Conservation (phyloP, 768 basidiomycete species). For the Imleria badia region DNA sequence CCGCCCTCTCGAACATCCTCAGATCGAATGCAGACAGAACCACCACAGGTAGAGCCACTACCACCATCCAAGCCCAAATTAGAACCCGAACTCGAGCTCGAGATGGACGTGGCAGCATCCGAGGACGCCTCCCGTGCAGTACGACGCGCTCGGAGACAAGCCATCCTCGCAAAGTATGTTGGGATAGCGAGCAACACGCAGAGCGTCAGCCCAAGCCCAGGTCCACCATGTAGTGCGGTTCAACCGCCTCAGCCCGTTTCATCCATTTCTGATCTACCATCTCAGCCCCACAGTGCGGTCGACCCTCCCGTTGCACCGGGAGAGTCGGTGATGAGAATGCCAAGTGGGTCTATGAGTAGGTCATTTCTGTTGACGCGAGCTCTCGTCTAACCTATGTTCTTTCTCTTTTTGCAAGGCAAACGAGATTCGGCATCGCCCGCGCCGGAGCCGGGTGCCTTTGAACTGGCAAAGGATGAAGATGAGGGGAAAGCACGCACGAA, state of each 20-base stretch:
- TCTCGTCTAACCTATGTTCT: neutral
- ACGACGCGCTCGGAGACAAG: conserved; percentile 68
- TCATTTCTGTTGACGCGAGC: neutral
- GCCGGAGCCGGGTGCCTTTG: conserved; percentile 59
- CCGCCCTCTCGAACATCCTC: conserved; percentile 28
- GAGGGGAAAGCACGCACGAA: conserved; percentile 47
- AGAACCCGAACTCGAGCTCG: conserved; percentile 50
- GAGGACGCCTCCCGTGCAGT: conserved; percentile 65
- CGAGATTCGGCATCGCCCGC: conserved; percentile 57
- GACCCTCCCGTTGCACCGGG: conserved; percentile 31
- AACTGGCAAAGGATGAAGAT: conserved; percentile 65
- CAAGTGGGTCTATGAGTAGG: conserved; percentile 27
- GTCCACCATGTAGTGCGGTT: conserved; percentile 72
- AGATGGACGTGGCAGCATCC: conserved; percentile 48
- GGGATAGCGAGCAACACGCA: conserved; percentile 43
- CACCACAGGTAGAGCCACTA: conserved; percentile 19
- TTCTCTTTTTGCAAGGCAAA: conserved; percentile 36
- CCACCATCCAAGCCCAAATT: conserved; percentile 22
- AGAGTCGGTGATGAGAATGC: conserved; percentile 6
- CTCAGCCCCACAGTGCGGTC: conserved; percentile 51
- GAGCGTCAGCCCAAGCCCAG: conserved; percentile 55
- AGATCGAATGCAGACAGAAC: conserved; percentile 11
- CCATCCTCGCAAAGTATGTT: conserved; percentile 76
- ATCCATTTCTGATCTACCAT: conserved; percentile 59
- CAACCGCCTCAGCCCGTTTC: conserved; percentile 64